Evolutionary conservation across 106 monocot species (phyloP).

Genomic region (Apostasia shenzhenica): DNA sequence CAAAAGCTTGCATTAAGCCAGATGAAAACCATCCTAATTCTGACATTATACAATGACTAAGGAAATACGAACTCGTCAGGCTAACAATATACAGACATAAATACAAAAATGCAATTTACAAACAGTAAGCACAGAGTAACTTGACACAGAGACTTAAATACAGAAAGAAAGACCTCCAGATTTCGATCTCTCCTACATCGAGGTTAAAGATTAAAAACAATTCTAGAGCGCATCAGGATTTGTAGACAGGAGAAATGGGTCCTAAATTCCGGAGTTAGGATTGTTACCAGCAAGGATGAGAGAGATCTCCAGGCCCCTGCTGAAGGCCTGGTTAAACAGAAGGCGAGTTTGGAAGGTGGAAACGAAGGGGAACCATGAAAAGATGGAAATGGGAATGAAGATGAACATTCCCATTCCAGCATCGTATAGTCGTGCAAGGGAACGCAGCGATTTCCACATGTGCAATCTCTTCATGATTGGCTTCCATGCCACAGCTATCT

Average conservation of each 20-base stretch:
- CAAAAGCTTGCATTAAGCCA: too few species aligned
- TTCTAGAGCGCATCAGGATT: too few species aligned
- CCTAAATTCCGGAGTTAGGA: conserved; percentile 65
- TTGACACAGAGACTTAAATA: too few species aligned
- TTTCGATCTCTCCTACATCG: too few species aligned
- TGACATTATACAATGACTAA: too few species aligned
- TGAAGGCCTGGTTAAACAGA: conserved; percentile 92
- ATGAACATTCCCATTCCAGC: conserved; percentile 93
- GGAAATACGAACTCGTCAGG: too few species aligned
- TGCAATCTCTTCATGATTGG: conserved; percentile 56
- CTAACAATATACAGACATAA: too few species aligned
- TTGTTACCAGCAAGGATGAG: conserved; percentile 96
- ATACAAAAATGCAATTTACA: too few species aligned
- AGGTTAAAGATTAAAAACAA: too few species aligned
- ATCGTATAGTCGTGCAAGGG: conserved; percentile 84
- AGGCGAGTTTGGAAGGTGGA: conserved; percentile 93
- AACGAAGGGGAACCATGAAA: conserved; percentile 92
- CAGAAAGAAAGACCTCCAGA: too few species aligned
- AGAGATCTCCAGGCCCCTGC: conserved; percentile 94
- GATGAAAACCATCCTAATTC: too few species aligned
- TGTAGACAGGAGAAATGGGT: background rate
- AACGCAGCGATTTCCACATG: conserved; percentile 79
- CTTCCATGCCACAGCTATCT: conserved; percentile 93
- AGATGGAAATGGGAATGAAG: conserved; percentile 68
- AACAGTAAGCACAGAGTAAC: too few species aligned